Base-by-base conservation (phyloP, 2,329 filamentous ascomycete species). In the Madurella mycetomatis region DNA sequence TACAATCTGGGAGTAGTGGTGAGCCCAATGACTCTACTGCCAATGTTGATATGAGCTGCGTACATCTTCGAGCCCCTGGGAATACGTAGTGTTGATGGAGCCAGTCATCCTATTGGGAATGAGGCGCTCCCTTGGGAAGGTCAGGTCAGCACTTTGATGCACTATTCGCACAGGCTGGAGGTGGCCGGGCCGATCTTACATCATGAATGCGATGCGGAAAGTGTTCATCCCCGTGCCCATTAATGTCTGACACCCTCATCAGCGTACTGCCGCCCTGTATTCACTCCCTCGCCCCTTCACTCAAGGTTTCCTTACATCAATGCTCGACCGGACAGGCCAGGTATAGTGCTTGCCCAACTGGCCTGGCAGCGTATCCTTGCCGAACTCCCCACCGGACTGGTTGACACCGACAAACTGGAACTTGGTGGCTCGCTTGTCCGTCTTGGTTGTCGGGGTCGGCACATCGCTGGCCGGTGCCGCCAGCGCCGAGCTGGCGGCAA, bases 341-440 rank as follows among this genome's bases (percentile, higher is more conserved):
- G 72, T 83, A 63, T 79, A 87, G 61, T 86, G 80, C 50, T 74
- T 84, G 47, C 74, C 76, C 52, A 80, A 72, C 1, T 68, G 67
- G 9, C 83, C 83, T 1, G 83, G 83, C 32, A 84, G 70, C 49
- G 72, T 76, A 19, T 64, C 70, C 55, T 79, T 73, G 41, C 83
- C 83, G 56, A 86, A 86, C 60, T 87, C 84, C 41, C 82, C 82
- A 12, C 82, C 83, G 17, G 80, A 78, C 64, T 84, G 65, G 51
- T 67, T 72, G 58, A 69, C 64, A 25, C 70, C 70, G 18, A 66
- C 64, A 51, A 70, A 72, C 56, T 68, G 58, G 55, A 72, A 70
- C 54, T 66, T 67, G 60, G 62, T 64, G 15, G 66, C 67, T 19
- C 70, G 67, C 62, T 72, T 72, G 41, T 37, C 58, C 9, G 34